These are phyloP conservation scores for Dactylellina drechsleri DNA, from an alignment of 2,329 filamentous ascomycete genomes.

Conservation along the genomic window DNA sequence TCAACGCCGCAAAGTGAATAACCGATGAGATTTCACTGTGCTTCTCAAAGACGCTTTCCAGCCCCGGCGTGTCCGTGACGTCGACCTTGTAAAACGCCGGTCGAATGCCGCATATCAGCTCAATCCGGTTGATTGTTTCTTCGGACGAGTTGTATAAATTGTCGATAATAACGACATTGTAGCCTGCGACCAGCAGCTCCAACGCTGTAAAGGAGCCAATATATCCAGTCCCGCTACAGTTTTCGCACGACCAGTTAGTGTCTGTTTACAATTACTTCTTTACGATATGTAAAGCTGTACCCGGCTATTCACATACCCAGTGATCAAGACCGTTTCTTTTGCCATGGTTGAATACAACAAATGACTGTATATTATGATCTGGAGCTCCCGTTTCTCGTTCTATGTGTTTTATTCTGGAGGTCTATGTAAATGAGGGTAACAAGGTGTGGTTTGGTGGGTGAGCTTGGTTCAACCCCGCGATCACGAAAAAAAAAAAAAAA, in stretches of 20 bases:
- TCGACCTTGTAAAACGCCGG: constrained; percentile 86
- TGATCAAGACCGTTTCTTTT: constrained; percentile 83
- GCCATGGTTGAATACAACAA: constrained; percentile 30
- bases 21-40: constrained; percentile 96
- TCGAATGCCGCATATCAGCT: constrained; percentile 88
- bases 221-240: constrained; percentile 89
- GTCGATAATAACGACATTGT: constrained; percentile 96
- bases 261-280: not conserved
- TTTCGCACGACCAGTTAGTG: constrained; percentile 58
- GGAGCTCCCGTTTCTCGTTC: too few species aligned
- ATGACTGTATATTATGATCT: too few species aligned
- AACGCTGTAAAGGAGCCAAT: constrained; percentile 97
- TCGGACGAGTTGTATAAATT: constrained; percentile 96
- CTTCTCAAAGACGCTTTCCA: constrained; percentile 87
- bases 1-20: constrained; percentile 97
- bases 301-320: constrained; percentile 73
- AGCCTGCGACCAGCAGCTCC: constrained; percentile 89
- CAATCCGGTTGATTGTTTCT: constrained; percentile 92
- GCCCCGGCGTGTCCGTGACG: constrained; percentile 82
- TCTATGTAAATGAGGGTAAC: constrained; percentile 23
- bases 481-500: not conserved
- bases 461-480: constrained; percentile 11
- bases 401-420: too few species aligned
- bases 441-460: constrained; percentile 28
- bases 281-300: too few species aligned